Evolutionary conservation across 1,139 yeast species (phyloP).

Genomic region (Yamadazyma siamensis): DNA sequence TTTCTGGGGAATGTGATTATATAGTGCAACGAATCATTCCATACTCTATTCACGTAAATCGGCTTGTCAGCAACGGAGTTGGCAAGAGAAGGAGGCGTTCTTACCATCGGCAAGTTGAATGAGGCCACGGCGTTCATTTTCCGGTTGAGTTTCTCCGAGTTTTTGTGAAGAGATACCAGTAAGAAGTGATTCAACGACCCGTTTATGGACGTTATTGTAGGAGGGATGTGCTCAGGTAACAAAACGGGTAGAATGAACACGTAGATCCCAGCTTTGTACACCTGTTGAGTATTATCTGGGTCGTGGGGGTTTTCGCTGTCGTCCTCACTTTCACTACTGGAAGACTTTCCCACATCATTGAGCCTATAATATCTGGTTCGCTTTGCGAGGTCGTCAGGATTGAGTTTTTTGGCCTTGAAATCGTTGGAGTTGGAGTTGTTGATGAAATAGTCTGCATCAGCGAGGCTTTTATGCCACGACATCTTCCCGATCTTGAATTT

Average conservation of each 20-base stretch:
- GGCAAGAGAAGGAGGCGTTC: conserved; percentile 81
- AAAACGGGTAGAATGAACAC: conserved; percentile 71
- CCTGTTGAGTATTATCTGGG: conserved; percentile 6
- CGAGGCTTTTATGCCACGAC: conserved; percentile 44
- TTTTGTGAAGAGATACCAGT: conserved; percentile 27
- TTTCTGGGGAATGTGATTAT: conserved; percentile 75
- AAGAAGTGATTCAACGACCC: conserved; percentile 43
- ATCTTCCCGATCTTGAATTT: conserved; percentile 46
- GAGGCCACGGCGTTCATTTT: conserved; percentile 25
- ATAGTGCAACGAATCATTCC: conserved; percentile 80
- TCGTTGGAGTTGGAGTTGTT: conserved; percentile 36
- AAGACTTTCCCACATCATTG: conserved; percentile 3
- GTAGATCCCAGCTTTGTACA: conserved; percentile 70
- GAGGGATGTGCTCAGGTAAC: conserved; percentile 71
- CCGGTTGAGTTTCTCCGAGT: conserved; percentile 36
- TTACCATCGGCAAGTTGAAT: conserved; percentile 52
- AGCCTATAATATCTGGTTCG: conserved; percentile 37
- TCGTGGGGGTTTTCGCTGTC: conserved; percentile 2
- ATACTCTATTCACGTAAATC: conserved; percentile 72
- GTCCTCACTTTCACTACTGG: conserved; percentile 6
- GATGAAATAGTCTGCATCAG: conserved; percentile 48
- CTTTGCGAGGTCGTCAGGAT: conserved; percentile 33
- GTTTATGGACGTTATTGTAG: conserved; percentile 57
- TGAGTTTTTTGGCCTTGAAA: conserved; percentile 23
- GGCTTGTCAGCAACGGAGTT: conserved; percentile 76